Evolutionary conservation across 805 yeast genomes (phyloP), one percentile per base, ranked within the genome.

Genomic region (Metschnikowia sp.): DNA sequence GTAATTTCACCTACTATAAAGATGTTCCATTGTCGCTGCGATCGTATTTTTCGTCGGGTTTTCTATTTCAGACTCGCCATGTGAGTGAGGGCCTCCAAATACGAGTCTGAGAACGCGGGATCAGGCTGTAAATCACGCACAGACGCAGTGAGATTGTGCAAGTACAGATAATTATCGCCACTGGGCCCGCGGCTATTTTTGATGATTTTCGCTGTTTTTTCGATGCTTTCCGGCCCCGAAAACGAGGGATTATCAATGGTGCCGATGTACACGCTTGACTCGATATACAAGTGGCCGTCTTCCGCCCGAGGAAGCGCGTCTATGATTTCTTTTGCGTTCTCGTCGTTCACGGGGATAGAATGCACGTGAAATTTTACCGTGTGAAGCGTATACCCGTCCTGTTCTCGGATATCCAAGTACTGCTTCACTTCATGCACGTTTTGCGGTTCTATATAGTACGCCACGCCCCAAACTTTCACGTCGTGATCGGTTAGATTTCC

Each of bases 331-430:
- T 33, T 35, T 26, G 40, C 33, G 18, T 13, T 32, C 7, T 36
- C 36, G 29, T 40, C 13, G 9, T 32, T 19, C 10, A 44, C 47
- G 6, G 51, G 56, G 10, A 44, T 39, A 10, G 51, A 52, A 12
- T 72, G 67, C 10, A 86, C 69, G 52, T 77, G 75, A 59, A 89
- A 88, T 5, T 80, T 81, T 3, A 89, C 83, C 19, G 73, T 65
- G 53, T 86, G 88, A 2, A 81, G 70, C 0, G 88, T 73, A 64
- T 91, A 91, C 0, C 97, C 98, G 59, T 89, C 90, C 63, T 89
- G 90, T 57, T 91, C 98, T 46, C 98, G 73, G 11, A 80, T 75
- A 56, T 91, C 96, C 42, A 91, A 72, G 55, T 88, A 85, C 12
- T 77, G 83, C 31, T 73, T 71, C 13, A 88, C 94, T 48, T 77